Evolutionary conservation across 2,329 filamentous ascomycete species (phyloP).

Genomic region (Ophiosphaerella korrae): DNA sequence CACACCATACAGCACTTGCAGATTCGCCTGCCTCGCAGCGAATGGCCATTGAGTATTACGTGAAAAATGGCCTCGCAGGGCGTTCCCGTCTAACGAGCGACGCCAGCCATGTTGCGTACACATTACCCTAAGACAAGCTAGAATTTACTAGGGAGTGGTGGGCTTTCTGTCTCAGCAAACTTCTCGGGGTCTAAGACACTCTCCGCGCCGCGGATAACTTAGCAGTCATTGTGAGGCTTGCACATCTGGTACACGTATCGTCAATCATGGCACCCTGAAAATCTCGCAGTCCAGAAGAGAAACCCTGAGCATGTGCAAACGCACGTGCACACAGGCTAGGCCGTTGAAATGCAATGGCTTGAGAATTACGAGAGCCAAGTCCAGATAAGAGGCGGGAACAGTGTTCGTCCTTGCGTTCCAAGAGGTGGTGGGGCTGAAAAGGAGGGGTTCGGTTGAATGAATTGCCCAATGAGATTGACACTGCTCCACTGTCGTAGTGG

Average conservation of each 20-base stretch:
- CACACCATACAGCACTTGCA: slow-evolving; percentile 17
- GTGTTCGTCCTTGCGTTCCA: slow-evolving; percentile 14
- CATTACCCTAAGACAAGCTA: slow-evolving; percentile 14
- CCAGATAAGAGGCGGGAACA: slow-evolving; percentile 25
- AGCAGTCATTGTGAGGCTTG: slow-evolving; percentile 2
- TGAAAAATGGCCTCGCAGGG: not conserved
- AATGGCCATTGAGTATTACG: slow-evolving; percentile 7
- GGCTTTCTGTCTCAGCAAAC: slow-evolving; percentile 1
- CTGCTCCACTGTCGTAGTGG: slow-evolving; percentile 8
- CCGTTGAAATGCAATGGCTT: not conserved
- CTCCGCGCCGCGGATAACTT: slow-evolving; percentile 12
- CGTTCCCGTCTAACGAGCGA: slow-evolving; percentile 7
- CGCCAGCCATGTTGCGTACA: slow-evolving; percentile 9
- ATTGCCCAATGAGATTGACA: slow-evolving; percentile 22
- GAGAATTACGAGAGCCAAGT: slow-evolving; percentile 14
- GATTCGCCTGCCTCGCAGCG: slow-evolving; percentile 6
- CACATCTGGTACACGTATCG: slow-evolving; percentile 2
- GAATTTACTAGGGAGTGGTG: slow-evolving; percentile 11
- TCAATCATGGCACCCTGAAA: not conserved
- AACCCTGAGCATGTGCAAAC: not conserved
- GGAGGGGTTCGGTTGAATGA: slow-evolving; percentile 30
- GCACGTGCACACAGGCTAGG: not conserved
- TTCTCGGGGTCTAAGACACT: slow-evolving; percentile 8
- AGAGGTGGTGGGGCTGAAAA: slow-evolving; percentile 19
- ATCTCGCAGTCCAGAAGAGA: not conserved